Evolutionary conservation across 306 rosid species (phyloP), one percentile per base, ranked within the genome.

Genomic region (Quercus glauca): DNA sequence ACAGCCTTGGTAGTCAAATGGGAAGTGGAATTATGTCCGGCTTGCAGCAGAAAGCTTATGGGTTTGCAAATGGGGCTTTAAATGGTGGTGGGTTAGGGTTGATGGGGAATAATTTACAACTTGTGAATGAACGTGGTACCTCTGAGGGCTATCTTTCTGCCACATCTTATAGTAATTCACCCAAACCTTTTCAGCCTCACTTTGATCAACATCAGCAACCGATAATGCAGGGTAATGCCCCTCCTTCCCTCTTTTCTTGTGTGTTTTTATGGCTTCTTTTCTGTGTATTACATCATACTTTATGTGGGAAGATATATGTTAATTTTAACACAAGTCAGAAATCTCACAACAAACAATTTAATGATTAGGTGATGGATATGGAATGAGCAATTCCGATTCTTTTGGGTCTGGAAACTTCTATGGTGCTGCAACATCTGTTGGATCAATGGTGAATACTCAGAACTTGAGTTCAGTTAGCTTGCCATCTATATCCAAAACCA

Each of bases 341-440:
- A 74, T 85, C 79, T 82, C 64, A 67, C 84, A 55, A 55, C 56
- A 43, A 53, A 82, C 70, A 41, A 51, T 79, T 75, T 79, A 49
- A 82, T 87, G 76, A 58, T 73, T 89, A 96, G 99, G 99, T 81
- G 98, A 96, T 86, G 93, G 89, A 77, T 89, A 83, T 73, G 96
- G 94, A 52, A 73, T 86, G 89, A 86, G 77, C 81, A 93, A 76
- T 86, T 83, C 81, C 35, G 98, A 93, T 70, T 79, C 94, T 31
- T 90, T 87, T 89, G 87, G 85, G 60, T 84, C 96, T 74, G 97
- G 95, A 79, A 90, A 86, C 84, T 87, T 86, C 52, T 90, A 88
- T 86, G 82, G 89, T 21, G 74, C 93, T 75, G 84, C 80, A 11
- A 65, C 94, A 59, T 85, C 98, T 64, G 89, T 84, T 80, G 99